Evolutionary conservation across 1,284 basidiomycete genomes (phyloP), one percentile per base, ranked within the genome.

Genomic region (Stygiomarasmius scandens): DNA sequence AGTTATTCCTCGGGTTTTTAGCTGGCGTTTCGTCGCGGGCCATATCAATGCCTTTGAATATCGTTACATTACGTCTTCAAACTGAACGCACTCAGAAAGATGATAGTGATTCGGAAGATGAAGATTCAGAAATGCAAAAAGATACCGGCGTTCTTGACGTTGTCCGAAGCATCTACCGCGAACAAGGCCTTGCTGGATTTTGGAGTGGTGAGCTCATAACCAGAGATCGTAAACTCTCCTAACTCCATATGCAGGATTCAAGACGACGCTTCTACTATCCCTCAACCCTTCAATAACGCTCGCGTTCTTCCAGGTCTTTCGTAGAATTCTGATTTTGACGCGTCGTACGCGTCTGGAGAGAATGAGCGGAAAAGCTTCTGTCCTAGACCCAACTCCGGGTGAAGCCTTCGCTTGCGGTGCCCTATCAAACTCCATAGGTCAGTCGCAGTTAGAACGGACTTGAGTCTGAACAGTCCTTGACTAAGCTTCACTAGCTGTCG

Each of bases 281-380:
- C 69, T 84, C 25, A 84, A 82, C 55, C 84, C 84, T 1, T 79
- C 83, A 0, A 71, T 85, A 22, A 85, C 82, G 0, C 71, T 85
- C 24, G 75, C 79, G 14, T 70, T 84, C 53, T 80, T 81, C 67
- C 81, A 84, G 63, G 61, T 82, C n/a, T 79, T 78, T 60, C 72
- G 80, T 44, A 73, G 77, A 14, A 20, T 79, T 1, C 56, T 74
- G 59, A 52, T 66, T 56, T 25, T 71, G 50, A 54, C 64, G 44
- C 56, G 58, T 50, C 29, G 57, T 58, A 36, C 27, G n/a, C 47
- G 49, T 22, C 50, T 45, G 43, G 29, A 38, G 41, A 12, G 54
- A 56, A 25, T 27, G 11, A 49, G 32, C 22, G 32, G 14, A 11
- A 56, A 60, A 9, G 44, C 61, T 1, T 51, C 58, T 12, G 63